These are phyloP conservation scores for Tricholoma flavovirens DNA, from an alignment of 768 basidiomycete genomes.

Conservation along the genomic window DNA sequence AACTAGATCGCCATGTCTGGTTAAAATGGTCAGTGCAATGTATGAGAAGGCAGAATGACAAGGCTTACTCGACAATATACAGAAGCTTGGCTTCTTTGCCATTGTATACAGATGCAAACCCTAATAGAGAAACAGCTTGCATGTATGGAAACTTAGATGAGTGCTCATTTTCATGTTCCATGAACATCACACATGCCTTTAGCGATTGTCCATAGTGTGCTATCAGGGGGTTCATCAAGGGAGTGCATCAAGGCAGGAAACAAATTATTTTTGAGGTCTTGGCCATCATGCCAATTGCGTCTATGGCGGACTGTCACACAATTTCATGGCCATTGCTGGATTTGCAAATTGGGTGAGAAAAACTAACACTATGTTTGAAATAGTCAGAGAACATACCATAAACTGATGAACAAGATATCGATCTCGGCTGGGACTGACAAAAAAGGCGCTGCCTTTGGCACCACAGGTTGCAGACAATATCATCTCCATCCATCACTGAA, in stretches of 20 bases:
- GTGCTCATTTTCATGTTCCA: not conserved
- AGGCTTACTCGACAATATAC: slow-evolving; percentile 10
- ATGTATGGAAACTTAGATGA: not conserved
- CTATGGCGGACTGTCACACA: slow-evolving; percentile 11
- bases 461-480: slow-evolving; percentile 12
- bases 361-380: not conserved
- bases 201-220: slow-evolving; percentile 6
- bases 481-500: slow-evolving; percentile 8
- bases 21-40: not conserved
- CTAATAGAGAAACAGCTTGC: slow-evolving; percentile 14
- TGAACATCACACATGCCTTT: slow-evolving; percentile 6
- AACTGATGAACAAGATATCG: slow-evolving; percentile 10
- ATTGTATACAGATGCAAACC: slow-evolving; percentile 11
- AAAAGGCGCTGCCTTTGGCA: slow-evolving; percentile 15
- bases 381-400: slow-evolving; percentile 7
- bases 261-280: slow-evolving; percentile 14
- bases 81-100: slow-evolving; percentile 13
- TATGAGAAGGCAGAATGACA: not conserved
- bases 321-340: slow-evolving; percentile 3
- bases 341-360: not conserved
- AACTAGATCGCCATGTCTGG: slow-evolving; percentile 7
- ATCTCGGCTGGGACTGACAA: slow-evolving; percentile 11
- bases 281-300: slow-evolving; percentile 12
- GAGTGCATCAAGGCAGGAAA: slow-evolving; percentile 11
- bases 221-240: slow-evolving; percentile 10